phyloP scores from a whole-genome alignment of 176 grass and related monocot genomes.

The Aegilops speltoides region DNA sequence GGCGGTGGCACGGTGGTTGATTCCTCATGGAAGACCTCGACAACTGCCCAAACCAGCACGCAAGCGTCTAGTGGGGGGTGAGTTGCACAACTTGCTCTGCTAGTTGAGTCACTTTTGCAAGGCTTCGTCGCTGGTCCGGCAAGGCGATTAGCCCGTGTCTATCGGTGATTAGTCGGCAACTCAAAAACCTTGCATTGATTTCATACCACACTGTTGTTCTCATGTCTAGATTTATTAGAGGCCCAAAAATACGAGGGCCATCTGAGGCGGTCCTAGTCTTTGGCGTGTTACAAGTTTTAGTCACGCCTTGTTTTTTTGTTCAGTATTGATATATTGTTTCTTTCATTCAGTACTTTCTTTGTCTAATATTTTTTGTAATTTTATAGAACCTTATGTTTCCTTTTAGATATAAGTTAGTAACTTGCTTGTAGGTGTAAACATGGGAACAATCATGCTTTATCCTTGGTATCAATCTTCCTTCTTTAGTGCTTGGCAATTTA shows the following conservation, averaged over 20 bases:
- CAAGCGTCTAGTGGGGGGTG: background rate
- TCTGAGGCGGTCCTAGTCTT: background rate
- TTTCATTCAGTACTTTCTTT: background rate
- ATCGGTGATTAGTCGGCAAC: background rate
- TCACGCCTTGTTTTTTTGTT: background rate
- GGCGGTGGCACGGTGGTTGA: no score
- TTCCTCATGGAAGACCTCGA: no score
- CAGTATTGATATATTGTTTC: constrained; percentile 7
- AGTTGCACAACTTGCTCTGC: background rate
- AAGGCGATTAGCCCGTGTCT: background rate
- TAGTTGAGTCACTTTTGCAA: background rate
- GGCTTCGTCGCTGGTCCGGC: background rate
- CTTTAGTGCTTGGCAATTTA: background rate
- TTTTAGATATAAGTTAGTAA: background rate
- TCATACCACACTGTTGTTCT: constrained; percentile 4
- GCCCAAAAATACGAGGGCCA: background rate
- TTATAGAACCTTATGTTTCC: constrained; percentile 17
- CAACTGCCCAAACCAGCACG: background rate
- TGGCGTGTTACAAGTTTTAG: background rate
- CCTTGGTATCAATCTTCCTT: background rate
- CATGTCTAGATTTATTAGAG: background rate
- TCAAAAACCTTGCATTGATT: constrained; percentile 10
- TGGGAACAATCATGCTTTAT: background rate
- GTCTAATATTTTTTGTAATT: background rate
- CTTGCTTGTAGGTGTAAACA: constrained; percentile 6